These are phyloP conservation scores for Taxillus chinensis DNA, from an alignment of 164 flowering plant genomes.

Conservation along the genomic window DNA sequence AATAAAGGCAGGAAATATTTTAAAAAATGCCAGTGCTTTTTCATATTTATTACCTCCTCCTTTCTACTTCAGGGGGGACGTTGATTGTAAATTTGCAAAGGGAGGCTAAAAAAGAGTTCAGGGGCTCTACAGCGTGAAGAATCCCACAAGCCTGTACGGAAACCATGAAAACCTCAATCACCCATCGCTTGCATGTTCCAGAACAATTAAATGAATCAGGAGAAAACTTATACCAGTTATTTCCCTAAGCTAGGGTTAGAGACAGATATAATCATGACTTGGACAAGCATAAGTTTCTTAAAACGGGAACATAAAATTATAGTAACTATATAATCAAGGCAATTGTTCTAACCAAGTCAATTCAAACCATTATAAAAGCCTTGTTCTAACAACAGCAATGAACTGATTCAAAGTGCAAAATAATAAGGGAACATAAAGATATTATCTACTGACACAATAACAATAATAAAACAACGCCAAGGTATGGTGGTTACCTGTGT, in stretches of 20 bases:
- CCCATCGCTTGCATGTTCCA: neutral
- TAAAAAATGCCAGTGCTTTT: neutral
- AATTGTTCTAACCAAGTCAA: neutral
- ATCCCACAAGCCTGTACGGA: slow-evolving; percentile 85
- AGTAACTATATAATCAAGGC: neutral
- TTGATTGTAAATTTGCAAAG: slow-evolving; percentile 94
- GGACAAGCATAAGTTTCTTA: neutral
- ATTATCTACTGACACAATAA: too few relatives aligned
- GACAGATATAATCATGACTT: neutral
- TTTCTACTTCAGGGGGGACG: slow-evolving; percentile 71
- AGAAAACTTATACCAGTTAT: neutral
- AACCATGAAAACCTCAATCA: slow-evolving; percentile 4
- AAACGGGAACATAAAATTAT: neutral
- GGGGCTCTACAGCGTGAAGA: slow-evolving; percentile 84
- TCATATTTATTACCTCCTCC: slow-evolving; percentile 40
- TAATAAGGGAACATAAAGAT: neutral
- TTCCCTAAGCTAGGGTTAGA: too few relatives aligned
- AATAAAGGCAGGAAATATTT: too few relatives aligned
- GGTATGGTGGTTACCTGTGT: slow-evolving; percentile 56
- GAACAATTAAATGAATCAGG: neutral
- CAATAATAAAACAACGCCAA: neutral
- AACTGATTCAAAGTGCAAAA: neutral
- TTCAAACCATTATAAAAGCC: neutral
- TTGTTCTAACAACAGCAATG: neutral
- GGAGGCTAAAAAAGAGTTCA: slow-evolving; percentile 90